Conservation (phyloP, 768 basidiomycete genomes). For the Psilocybe tampanensis region DNA sequence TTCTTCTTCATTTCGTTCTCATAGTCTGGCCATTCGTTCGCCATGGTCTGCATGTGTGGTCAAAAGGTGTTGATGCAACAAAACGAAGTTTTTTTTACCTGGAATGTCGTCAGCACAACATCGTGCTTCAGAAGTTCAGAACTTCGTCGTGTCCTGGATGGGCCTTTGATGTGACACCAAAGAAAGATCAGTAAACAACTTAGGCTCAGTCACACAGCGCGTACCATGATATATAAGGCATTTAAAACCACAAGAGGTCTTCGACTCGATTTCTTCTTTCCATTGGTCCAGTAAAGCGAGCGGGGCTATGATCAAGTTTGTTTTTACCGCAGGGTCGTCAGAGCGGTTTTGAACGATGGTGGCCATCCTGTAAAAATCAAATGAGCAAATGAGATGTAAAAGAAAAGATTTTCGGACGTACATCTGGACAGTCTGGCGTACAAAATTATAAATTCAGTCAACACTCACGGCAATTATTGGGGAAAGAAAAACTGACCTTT, state of each 20-base stretch:
- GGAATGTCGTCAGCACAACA: conserved; percentile 61
- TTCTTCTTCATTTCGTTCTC: conserved; percentile 50
- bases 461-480: too few species aligned
- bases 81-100: conserved; percentile 26
- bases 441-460: too few species aligned
- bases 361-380: conserved; percentile 49
- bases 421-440: conserved; percentile 50
- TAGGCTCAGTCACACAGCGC: conserved; percentile 1
- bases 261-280: conserved; percentile 61
- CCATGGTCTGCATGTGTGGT: conserved; percentile 45
- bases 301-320: conserved; percentile 70
- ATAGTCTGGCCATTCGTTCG: conserved; percentile 59
- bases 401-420: conserved; percentile 18
- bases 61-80: background rate
- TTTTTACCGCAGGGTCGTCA: conserved; percentile 51
- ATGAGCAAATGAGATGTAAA: background rate
- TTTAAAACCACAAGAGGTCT: conserved; percentile 49
- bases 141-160: conserved; percentile 45
- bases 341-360: conserved; percentile 57
- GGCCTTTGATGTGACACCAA: conserved; percentile 29
- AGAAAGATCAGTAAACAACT: conserved; percentile 10
- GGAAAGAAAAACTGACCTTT: conserved; percentile 37
- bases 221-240: conserved; percentile 67
- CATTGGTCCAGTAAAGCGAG: conserved; percentile 69
- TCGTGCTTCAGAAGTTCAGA: conserved; percentile 59